Percentiles rank a stretch among this genome's conserved stretches.
Evolutionary conservation across 805 yeast genomes (phyloP).

Genomic region (Candida tammaniensis): DNA sequence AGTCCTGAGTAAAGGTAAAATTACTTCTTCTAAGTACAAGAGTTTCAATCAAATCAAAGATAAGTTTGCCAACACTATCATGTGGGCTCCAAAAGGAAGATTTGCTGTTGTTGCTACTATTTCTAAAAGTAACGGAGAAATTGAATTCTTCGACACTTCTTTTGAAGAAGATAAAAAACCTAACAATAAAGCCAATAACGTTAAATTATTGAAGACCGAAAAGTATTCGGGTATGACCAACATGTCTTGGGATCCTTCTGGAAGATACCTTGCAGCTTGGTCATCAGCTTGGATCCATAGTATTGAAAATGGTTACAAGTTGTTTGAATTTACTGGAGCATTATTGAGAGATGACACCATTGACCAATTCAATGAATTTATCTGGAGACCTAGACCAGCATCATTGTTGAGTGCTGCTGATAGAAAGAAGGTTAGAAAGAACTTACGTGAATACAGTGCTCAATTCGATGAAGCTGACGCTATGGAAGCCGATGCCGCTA

Average conservation of each 20-base stretch:
- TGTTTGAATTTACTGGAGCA: constrained; percentile 82
- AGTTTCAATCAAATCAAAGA: constrained; percentile 55
- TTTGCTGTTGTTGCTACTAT: constrained; percentile 59
- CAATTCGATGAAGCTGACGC: constrained; percentile 94
- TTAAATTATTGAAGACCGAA: constrained; percentile 60
- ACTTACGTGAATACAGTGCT: constrained; percentile 82
- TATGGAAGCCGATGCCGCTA: constrained; percentile 91
- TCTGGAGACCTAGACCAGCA: constrained; percentile 97
- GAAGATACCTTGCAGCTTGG: constrained; percentile 85
- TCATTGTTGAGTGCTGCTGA: constrained; percentile 72
- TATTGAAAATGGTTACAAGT: constrained; percentile 85
- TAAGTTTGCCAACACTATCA: constrained; percentile 67
- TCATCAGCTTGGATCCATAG: constrained; percentile 82
- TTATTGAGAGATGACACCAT: constrained; percentile 70
- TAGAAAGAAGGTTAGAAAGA: constrained; percentile 86
- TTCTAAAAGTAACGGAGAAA: constrained; percentile 52
- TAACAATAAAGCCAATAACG: constrained; percentile 53
- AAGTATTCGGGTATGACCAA: constrained; percentile 78
- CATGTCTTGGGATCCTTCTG: constrained; percentile 93
- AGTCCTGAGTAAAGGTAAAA: constrained; percentile 36
- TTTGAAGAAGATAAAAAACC: constrained; percentile 65
- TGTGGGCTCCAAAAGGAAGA: constrained; percentile 93
- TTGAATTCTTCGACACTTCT: constrained; percentile 85
- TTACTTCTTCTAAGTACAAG: constrained; percentile 51
- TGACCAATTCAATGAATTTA: constrained; percentile 82